Evolutionary conservation across 495 filamentous ascomycete species (phyloP).

Genomic region (Penicillium pulvis): DNA sequence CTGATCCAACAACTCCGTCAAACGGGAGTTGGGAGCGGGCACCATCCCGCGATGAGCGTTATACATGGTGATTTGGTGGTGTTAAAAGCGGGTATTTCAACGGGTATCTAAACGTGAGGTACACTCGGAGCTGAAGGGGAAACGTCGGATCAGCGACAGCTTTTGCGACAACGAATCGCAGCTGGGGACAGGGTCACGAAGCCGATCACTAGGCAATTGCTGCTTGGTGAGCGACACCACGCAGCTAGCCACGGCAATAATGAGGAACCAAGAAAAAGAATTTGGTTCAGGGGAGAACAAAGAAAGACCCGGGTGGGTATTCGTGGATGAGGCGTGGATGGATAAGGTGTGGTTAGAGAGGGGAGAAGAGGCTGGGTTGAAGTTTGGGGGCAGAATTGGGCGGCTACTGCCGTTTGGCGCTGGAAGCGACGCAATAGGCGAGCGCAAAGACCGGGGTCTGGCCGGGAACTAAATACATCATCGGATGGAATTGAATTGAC

Average conservation of each 20-base stretch:
- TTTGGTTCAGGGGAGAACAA: background rate
- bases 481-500: background rate
- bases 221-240: slow-evolving; percentile 33
- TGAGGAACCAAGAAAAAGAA: background rate
- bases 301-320: slow-evolving; percentile 5
- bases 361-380: slow-evolving; percentile 33
- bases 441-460: slow-evolving; percentile 21
- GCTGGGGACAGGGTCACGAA: slow-evolving; percentile 17
- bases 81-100: background rate
- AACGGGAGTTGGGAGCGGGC: slow-evolving; percentile 69
- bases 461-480: background rate
- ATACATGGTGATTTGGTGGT: slow-evolving; percentile 65
- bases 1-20: slow-evolving; percentile 89
- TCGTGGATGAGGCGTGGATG: slow-evolving; percentile 7
- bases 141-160: slow-evolving; percentile 19
- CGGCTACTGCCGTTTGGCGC: slow-evolving; percentile 40
- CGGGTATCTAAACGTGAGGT: background rate
- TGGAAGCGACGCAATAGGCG: slow-evolving; percentile 42
- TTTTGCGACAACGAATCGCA: slow-evolving; percentile 18
- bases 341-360: slow-evolving; percentile 14
- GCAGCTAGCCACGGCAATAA: slow-evolving; percentile 30
- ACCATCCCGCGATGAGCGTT: slow-evolving; percentile 84
- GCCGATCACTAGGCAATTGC: slow-evolving; percentile 23
- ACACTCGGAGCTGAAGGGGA: background rate
- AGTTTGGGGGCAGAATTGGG: slow-evolving; percentile 33